A percentile compares a stretch with the other conserved stretches of the same genome.
Conservation (phyloP, 371 early-diverging fungal genomes). For the Mucor piriformis region DNA sequence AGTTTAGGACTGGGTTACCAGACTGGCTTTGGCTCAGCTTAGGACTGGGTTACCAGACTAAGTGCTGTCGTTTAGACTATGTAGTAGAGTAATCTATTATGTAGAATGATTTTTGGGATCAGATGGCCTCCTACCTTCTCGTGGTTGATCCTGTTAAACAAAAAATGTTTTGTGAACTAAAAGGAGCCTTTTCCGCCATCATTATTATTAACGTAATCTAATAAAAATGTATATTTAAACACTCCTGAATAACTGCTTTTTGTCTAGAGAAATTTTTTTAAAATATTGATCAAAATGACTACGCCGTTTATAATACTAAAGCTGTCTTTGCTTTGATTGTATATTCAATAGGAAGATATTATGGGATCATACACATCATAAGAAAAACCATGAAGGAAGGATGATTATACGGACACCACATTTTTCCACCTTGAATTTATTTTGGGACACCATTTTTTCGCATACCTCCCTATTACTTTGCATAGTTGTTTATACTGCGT, state of each 20-base stretch:
- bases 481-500: neutral
- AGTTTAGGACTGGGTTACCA: conserved; percentile 11
- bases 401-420: conserved; percentile 8
- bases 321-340: conserved; percentile 10
- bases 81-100: conserved; percentile 12
- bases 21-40: conserved; percentile 11
- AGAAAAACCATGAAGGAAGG: conserved; percentile 12
- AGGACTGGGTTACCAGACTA: conserved; percentile 14
- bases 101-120: conserved; percentile 11
- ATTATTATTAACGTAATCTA: conserved; percentile 13
- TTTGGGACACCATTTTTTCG: neutral
- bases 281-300: conserved; percentile 14
- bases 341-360: conserved; percentile 12
- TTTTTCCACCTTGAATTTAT: too few relatives aligned
- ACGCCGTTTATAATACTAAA: conserved; percentile 13
- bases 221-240: conserved; percentile 13
- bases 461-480: conserved; percentile 8
- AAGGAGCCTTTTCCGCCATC: conserved; percentile 8
- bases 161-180: conserved; percentile 12
- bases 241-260: conserved; percentile 9
- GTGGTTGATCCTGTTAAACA: conserved; percentile 14
- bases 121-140: conserved; percentile 14
- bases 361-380: conserved; percentile 14
- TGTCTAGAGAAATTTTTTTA: conserved; percentile 8
- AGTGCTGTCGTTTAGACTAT: conserved; percentile 14